phyloP scores from a whole-genome alignment of 2,329 filamentous ascomycete species.

The Fusarium oligoseptatum region DNA sequence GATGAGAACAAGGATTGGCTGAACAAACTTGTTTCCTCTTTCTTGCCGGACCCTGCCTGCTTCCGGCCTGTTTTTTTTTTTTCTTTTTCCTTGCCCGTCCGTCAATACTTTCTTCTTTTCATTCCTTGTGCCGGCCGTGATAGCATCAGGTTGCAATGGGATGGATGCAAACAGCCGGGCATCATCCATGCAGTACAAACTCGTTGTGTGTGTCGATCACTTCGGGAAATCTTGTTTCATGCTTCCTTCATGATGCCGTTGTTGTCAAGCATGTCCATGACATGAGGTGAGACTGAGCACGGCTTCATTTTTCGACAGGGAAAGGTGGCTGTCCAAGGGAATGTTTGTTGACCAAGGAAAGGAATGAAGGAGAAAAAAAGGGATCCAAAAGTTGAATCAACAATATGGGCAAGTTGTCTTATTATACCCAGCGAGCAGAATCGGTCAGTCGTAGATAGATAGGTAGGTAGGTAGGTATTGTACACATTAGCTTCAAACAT shows the following conservation, averaged over 20 bases:
- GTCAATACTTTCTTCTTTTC: not conserved
- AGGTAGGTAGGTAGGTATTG: constrained; percentile 20
- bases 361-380: not conserved
- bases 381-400: not conserved
- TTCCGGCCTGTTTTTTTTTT: not conserved
- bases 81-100: not conserved
- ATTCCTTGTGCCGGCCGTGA: not conserved
- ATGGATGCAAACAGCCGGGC: not conserved
- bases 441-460: not conserved
- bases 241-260: not conserved
- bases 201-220: not conserved
- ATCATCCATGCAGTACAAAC: not conserved
- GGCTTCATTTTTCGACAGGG: not conserved
- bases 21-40: not conserved
- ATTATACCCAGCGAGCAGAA: constrained; percentile 19
- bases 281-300: not conserved
- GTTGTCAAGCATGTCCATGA: not conserved
- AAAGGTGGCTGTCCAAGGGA: not conserved
- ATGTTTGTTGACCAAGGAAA: not conserved
- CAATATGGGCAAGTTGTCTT: constrained; percentile 11
- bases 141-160: not conserved
- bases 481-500: constrained; percentile 43
- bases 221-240: not conserved
- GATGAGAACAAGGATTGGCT: not conserved
- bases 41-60: not conserved